These are phyloP conservation scores for Aphanoascus verrucosus DNA, from an alignment of 2,329 filamentous ascomycete species.

Conservation along the genomic window DNA sequence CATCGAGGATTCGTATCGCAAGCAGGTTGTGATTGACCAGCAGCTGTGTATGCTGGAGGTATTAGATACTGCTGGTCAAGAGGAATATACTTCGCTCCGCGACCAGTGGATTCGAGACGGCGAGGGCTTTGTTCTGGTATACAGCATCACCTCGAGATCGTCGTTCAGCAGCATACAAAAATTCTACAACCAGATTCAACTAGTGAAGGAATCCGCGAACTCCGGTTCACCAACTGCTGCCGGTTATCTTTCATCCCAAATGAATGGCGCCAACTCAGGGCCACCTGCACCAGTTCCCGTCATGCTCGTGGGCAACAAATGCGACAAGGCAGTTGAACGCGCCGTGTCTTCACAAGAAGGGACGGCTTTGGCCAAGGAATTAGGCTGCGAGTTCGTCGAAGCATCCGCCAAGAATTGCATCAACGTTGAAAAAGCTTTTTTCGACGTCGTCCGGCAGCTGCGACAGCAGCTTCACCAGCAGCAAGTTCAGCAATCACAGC, in stretches of 20 bases:
- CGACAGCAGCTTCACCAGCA: conserved; percentile 63
- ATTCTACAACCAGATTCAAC: conserved; percentile 93
- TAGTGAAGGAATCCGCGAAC: conserved; percentile 76
- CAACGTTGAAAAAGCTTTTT: conserved; percentile 97
- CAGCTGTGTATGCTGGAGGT: conserved; percentile 93
- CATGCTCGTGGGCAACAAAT: conserved; percentile 98
- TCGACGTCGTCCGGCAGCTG: conserved; percentile 87
- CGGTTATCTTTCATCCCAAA: conserved; percentile 41
- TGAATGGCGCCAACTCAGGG: conserved; percentile 33
- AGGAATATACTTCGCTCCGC: conserved; percentile 92
- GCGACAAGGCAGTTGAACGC: conserved; percentile 87
- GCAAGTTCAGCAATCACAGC: conserved; percentile 20
- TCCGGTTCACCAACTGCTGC: conserved; percentile 45
- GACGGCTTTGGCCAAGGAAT: conserved; percentile 75
- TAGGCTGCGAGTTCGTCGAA: conserved; percentile 94
- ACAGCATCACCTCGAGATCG: conserved; percentile 94
- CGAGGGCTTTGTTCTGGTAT: conserved; percentile 93
- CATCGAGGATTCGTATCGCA: conserved; percentile 79
- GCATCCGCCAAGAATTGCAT: conserved; percentile 96
- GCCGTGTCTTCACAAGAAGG: conserved; percentile 97
- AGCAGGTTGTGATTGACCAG: conserved; percentile 76
- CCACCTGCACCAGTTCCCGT: conserved; percentile 62
- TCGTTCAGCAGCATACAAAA: conserved; percentile 91
- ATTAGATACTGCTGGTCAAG: conserved; percentile 91
- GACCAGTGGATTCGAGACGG: conserved; percentile 98